Evolutionary conservation across 2,329 filamentous ascomycete genomes (phyloP).

Genomic region (Hypoxylon sp.): DNA sequence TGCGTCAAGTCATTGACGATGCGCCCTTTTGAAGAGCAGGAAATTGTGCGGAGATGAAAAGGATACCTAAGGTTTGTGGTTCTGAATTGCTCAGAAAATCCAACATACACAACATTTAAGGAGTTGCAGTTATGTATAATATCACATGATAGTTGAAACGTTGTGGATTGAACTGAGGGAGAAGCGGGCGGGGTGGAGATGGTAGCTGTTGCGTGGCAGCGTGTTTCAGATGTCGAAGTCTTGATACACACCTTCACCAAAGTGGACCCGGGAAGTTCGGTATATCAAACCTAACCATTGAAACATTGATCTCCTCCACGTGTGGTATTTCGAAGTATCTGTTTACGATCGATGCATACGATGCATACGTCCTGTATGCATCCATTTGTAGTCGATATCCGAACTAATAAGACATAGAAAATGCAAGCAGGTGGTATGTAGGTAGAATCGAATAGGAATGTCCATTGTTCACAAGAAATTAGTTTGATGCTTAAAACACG

Average conservation of each 20-base stretch:
- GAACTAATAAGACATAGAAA: neutral
- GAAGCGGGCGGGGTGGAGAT: constrained; percentile 20
- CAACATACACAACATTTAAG: neutral
- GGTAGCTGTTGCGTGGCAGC: constrained; percentile 37
- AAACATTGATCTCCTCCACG: constrained; percentile 13
- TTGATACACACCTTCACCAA: constrained; percentile 33
- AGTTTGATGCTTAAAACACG: constrained; percentile 1
- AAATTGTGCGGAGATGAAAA: neutral
- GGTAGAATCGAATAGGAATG: neutral
- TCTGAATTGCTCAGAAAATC: neutral
- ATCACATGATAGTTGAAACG: constrained; percentile 1
- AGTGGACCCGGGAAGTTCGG: constrained; percentile 14
- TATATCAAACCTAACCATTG: constrained; percentile 19
- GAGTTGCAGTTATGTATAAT: neutral
- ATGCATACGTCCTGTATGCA: neutral
- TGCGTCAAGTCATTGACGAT: neutral
- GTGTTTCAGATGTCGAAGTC: constrained; percentile 46
- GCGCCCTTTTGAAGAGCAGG: neutral
- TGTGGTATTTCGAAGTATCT: constrained; percentile 4
- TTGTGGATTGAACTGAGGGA: neutral
- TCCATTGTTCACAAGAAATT: neutral
- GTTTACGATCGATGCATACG: neutral
- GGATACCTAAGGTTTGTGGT: neutral
- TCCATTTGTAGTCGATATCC: neutral
- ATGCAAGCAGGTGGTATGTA: neutral